Evolutionary conservation across 495 filamentous ascomycete species (phyloP), one percentile per base, ranked within the genome.

Genomic region (Amphirosellinia nigrospora): DNA sequence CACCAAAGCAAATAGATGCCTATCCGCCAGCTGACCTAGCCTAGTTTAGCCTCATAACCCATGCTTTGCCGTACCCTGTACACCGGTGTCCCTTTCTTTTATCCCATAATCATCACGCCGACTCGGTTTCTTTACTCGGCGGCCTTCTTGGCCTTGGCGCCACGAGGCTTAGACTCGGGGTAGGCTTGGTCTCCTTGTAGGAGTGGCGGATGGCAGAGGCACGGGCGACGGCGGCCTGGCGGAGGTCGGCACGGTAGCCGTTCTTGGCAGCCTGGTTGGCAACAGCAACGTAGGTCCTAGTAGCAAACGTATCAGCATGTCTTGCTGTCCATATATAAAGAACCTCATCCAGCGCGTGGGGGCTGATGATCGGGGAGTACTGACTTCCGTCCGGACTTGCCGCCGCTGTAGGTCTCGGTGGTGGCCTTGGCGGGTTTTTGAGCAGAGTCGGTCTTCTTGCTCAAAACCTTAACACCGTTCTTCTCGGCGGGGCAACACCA

Each of bases 241-340:
- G 92, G 80, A 99, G 87, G 79, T 99, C 96, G 75, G 90, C 79
- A 79, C 96, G 90, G 88, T 96, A 96, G 74, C 88, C 86, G 80
- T 87, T 85, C 89, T 93, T 94, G 77, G 94, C 92, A 70, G 90
- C 90, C 79, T 83, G 83, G 84, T 84, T 89, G 79, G 91, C 94
- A 77, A 98, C 89, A 73, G 86, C 84, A 85, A 90, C 92, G 88
- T 93, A 98, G 82, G 92, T 93, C 87, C 95, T 98, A 77, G 73
- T 64, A 19, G 48, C 55, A n/a, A 66, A 64, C 56, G 67, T 74
- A 77, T 78, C 70, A 77, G 71, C 67, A 77, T 56, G 34, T 26
- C 4, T 36, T 39, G 64, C 28, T 16, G 36, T 32, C 45, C 0
- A 21, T 46, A 30, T 41, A 34, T 7, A 16, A 5, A 60, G 34